Evolutionary conservation across 768 basidiomycete species (phyloP).

Genomic region (Rhodocollybia butyracea): DNA sequence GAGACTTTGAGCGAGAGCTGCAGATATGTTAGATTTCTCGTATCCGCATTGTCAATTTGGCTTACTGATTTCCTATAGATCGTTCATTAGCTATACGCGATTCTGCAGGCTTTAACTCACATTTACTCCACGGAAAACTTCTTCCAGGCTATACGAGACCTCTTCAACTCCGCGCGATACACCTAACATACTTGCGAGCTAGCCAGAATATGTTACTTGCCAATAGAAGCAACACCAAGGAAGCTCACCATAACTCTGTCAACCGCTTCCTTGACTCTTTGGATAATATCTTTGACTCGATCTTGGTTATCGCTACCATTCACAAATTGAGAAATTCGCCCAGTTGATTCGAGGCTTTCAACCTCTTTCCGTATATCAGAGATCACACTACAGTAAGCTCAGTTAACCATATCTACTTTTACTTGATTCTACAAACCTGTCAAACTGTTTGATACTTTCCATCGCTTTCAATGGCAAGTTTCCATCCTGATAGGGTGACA

Average conservation of each 20-base stretch:
- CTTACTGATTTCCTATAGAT: not conserved
- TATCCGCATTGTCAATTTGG: not conserved
- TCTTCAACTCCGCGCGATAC: not conserved
- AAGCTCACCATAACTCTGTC: not conserved
- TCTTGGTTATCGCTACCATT: not conserved
- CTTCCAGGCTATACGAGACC: not conserved
- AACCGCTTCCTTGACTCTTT: not conserved
- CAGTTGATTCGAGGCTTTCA: not conserved
- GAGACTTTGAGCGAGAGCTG: not conserved
- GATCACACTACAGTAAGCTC: not conserved
- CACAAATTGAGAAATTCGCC: not conserved
- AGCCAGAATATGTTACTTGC: not conserved
- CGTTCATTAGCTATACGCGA: not conserved
- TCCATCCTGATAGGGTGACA: not conserved
- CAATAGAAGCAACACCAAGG: not conserved
- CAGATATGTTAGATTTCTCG: not conserved
- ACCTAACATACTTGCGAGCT: not conserved
- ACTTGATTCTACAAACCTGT: not conserved
- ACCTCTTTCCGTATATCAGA: not conserved
- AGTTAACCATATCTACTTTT: not conserved
- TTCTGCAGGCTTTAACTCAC: not conserved
- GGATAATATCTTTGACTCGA: not conserved
- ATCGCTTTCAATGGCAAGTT: not conserved
- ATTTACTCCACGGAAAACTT: not conserved
- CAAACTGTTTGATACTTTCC: not conserved